Base-by-base conservation (phyloP, 768 basidiomycete species). In the Tulasnella sp. region DNA sequence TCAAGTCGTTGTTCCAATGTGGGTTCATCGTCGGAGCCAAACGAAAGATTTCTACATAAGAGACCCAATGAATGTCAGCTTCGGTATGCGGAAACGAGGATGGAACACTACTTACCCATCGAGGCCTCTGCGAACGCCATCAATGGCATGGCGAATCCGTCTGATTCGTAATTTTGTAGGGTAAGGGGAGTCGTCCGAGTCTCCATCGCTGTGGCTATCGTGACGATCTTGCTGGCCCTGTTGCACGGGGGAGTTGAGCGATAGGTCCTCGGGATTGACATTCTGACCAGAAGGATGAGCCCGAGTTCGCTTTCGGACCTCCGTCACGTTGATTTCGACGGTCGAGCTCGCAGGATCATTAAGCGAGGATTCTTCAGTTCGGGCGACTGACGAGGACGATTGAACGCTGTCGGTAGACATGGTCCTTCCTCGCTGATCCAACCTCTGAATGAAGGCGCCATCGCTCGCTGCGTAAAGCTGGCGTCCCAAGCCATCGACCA, bases 401-500 rank as follows among this genome's bases (percentile, higher is more conserved):
- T 42, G 42, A 1, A 23, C 73, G 32, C 70, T 71, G 35, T 71
- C 70, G 37, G 37, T 70, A 5, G 70, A 71, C 42, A 71, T 20
- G 42, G 70, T 71, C 35, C 70, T 71, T 35, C 26, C 35, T 35
- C 70, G 70, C 35, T 71, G 37, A 71, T 71, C 70, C 70, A 71
- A 44, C n/a, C 74, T 51, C 18, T 67, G 46, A 51, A 75, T 75
- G 29, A 51, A 51, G 20, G 74, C 55, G 18, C 74, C 74, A 26
- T 75, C 74, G 37, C 57, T 55, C 11, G 74, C 74, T 16, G 37
- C 35, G 18, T 51, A 75, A 48, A 75, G 35, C 20, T 75, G 44
- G 18, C 74, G 46, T n/a, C 74, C 74, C 9, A 57, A 13, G 26
- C 44, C 44, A 57, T 75, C 74, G 26, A 75, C 74, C 74, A 75